Evolutionary conservation across 345 rosid genomes (phyloP), one percentile per base, ranked within the genome.

Genomic region (Acer yangbiense): DNA sequence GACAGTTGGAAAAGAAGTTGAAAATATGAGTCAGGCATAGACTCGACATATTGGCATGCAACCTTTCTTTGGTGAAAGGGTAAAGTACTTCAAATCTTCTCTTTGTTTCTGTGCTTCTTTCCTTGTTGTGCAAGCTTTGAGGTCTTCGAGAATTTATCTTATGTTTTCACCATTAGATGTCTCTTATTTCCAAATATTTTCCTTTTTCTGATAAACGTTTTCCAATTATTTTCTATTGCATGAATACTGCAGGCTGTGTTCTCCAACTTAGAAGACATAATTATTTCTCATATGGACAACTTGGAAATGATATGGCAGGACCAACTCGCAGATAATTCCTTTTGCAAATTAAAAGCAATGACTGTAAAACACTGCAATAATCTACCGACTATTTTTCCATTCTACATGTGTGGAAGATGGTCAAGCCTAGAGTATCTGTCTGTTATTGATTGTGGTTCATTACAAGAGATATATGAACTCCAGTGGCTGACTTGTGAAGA

Each of bases 251-350:
- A 85, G 85, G 79, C 77, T 14, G 52, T 69, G 43, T 82, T 82
- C 64, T 80, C 83, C 43, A 67, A 25, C 39, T 29, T 82, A 69
- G 83, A 85, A 62, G n/a, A 29, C 18, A 1, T 85, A 23, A 2
- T 1, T 23, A 68, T 85, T 32, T 13, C n/a, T n/a, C 0, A 66
- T 23, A 29, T 85, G 77, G 27, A 68, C 57, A 80, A 52, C 43
- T 25, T 25, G 25, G 25, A 25, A 25, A 25, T 25, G 25, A 25
- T 25, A 1, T 25, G 25, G 25, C 25, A 25, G 25, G 25, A 65
- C 52, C 76, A 82, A 62, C 69, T 61, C 16, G 18, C 58, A 0
- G 62, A 46, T 6, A 78, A 78, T 71, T 72, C 80, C 14, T 85
- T 83, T 1, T 2, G 55, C 55, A 69, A 50, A 41, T 68, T 83